Percentiles rank a stretch among this genome's conserved stretches.
phyloP scores from a whole-genome alignment of 2,329 filamentous ascomycete genomes.

The Graphium sp. region DNA sequence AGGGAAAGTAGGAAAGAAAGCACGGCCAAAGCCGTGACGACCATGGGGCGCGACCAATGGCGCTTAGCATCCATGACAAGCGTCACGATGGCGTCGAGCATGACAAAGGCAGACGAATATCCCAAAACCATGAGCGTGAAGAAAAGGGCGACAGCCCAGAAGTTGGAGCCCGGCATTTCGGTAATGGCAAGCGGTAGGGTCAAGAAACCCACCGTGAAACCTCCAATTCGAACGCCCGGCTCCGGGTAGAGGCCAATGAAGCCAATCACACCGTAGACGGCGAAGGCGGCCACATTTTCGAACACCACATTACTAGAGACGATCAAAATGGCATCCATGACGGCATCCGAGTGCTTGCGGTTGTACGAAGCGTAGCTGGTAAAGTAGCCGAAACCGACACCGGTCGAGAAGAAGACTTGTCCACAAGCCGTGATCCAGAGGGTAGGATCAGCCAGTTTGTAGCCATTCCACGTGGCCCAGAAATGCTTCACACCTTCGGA shows the following conservation, averaged over 20 bases:
- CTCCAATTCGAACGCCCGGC: slow-evolving; percentile 24
- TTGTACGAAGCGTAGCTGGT: slow-evolving; percentile 43
- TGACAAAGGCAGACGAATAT: slow-evolving; percentile 40
- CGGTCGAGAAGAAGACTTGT: slow-evolving; percentile 43
- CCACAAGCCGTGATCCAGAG: slow-evolving; percentile 44
- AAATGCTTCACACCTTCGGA: slow-evolving; percentile 29
- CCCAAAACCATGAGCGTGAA: slow-evolving; percentile 41
- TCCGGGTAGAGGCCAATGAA: slow-evolving; percentile 19
- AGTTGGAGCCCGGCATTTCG: slow-evolving; percentile 38
- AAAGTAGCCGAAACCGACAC: slow-evolving; percentile 41
- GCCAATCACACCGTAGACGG: slow-evolving; percentile 38
- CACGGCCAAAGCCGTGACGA: slow-evolving; percentile 30
- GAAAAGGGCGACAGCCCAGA: slow-evolving; percentile 40
- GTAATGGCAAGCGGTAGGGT: slow-evolving; percentile 37
- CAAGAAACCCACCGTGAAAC: slow-evolving; percentile 40
- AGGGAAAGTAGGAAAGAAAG: slow-evolving; percentile 35
- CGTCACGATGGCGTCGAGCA: slow-evolving; percentile 39
- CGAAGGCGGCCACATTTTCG: slow-evolving; percentile 31
- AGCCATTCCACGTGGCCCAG: slow-evolving; percentile 26
- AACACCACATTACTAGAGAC: slow-evolving; percentile 37
- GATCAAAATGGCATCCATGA: slow-evolving; percentile 39
- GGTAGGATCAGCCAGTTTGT: slow-evolving; percentile 27
- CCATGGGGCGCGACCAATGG: slow-evolving; percentile 23
- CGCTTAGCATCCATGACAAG: slow-evolving; percentile 33
- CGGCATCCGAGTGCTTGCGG: slow-evolving; percentile 37